Evolutionary conservation across 768 basidiomycete genomes (phyloP).

Genomic region (Leccinum longicurvipes): DNA sequence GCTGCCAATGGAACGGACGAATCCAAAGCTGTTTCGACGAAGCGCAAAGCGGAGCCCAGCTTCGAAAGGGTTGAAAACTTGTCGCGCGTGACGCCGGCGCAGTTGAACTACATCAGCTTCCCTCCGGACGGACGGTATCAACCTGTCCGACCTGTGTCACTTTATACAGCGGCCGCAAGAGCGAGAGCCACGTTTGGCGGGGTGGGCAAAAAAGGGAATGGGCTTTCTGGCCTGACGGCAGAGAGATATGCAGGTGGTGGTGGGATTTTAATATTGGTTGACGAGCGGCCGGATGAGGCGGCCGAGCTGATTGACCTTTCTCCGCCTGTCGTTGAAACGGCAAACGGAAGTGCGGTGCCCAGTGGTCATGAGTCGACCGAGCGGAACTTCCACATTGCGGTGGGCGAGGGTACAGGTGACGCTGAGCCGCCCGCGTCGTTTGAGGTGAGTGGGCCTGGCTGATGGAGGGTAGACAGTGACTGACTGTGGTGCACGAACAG

Average conservation of each 20-base stretch:
- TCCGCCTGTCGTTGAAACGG: constrained; percentile 34
- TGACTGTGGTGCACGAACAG: constrained; percentile 39
- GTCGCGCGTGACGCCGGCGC: constrained; percentile 87
- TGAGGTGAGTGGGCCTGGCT: constrained; percentile 55
- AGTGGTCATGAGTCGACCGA: constrained; percentile 18
- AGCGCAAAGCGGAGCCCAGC: constrained; percentile 69
- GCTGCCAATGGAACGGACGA: constrained; percentile 56
- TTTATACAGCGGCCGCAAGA: constrained; percentile 34
- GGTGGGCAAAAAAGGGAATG: constrained; percentile 30
- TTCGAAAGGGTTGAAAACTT: constrained; percentile 82
- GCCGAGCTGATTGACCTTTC: constrained; percentile 70
- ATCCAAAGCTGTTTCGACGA: constrained; percentile 46
- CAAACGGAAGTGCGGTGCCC: constrained; percentile 32
- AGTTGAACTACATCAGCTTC: constrained; percentile 83
- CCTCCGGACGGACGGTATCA: constrained; percentile 76
- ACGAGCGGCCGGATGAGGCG: constrained; percentile 66
- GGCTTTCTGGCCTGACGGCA: constrained; percentile 36
- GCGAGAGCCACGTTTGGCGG: constrained; percentile 29
- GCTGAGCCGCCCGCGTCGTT: constrained; percentile 76
- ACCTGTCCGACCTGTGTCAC: constrained; percentile 80
- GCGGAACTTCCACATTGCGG: constrained; percentile 52
- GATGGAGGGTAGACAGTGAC: constrained; percentile 3
- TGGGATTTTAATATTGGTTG: constrained; percentile 82
- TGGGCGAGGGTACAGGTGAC: constrained; percentile 71
- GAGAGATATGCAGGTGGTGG: constrained; percentile 77